Percentiles rank a stretch among this genome's conserved stretches.
phyloP scores from a whole-genome alignment of 139 green algal species.

The Spirogloea muscicola region DNA sequence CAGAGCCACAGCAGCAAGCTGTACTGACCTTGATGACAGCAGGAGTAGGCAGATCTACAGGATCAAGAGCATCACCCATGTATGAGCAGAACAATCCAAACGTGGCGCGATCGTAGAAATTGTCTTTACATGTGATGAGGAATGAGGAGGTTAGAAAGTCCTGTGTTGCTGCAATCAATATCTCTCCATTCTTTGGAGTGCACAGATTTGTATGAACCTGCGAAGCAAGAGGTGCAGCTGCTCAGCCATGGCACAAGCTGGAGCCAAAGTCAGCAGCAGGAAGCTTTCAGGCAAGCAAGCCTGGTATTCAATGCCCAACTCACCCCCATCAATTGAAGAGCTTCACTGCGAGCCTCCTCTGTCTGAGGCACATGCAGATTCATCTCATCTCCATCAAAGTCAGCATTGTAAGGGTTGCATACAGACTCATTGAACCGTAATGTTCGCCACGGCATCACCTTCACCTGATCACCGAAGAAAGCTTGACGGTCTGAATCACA shows the following conservation, averaged over 20 bases:
- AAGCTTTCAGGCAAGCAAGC: no score
- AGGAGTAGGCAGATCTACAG: slow-evolving; percentile 62
- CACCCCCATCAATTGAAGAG: slow-evolving; percentile 84
- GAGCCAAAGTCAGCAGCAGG: no score
- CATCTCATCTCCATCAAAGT: slow-evolving; percentile 99
- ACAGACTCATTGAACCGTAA: slow-evolving; percentile 98
- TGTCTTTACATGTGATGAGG: slow-evolving; percentile 72
- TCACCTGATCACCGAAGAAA: no score
- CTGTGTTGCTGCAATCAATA: slow-evolving; percentile 90
- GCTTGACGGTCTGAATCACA: no score
- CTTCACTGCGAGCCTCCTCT: slow-evolving; percentile 92
- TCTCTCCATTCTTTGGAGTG: slow-evolving; percentile 96
- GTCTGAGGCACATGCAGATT: slow-evolving; percentile 97
- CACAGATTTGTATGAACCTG: slow-evolving; percentile 77
- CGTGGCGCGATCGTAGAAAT: slow-evolving; percentile 58
- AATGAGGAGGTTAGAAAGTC: slow-evolving; percentile 95
- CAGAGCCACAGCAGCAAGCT: no score
- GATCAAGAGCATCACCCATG: slow-evolving; percentile 69
- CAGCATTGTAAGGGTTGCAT: slow-evolving; percentile 96
- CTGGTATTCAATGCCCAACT: no score
- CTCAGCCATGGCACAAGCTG: no score
- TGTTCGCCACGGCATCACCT: slow-evolving; percentile 82
- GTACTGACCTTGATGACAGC: slow-evolving; percentile 50
- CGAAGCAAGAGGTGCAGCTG: no score
- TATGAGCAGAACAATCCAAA: slow-evolving; percentile 66